Base-by-base conservation (phyloP, 2,329 filamentous ascomycete species). In the Microcyclospora tardicrescens region DNA sequence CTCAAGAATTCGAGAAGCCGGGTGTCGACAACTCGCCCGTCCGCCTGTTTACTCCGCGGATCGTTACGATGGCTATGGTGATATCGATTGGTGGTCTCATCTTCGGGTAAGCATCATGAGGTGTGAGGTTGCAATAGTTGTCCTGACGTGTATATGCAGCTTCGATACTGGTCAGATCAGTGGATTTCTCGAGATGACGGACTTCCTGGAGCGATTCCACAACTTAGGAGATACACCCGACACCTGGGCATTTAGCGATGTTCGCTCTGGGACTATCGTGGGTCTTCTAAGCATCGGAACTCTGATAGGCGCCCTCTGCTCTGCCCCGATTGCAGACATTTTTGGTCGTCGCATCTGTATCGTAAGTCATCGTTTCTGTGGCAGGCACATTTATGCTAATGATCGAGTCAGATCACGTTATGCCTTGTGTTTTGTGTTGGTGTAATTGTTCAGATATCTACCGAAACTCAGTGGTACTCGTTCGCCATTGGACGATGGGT, bases 401-500 rank as follows among this genome's bases (percentile, higher is more conserved):
- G 19, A 24, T 24, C 8, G 19, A 24, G 19, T 24, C 19, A 24
- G 19, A 24, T 24, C 19, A 24, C 19, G 19, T 24, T 24, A 8
- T 72, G 75, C 39, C 65, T 80, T 42, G 73, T 77, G 56, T 75
- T 77, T 50, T 75, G 71, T 45, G 59, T 80, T 24, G 78, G 78
- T 38, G 79, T 75, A 34, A 61, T 78, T 34, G 71, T 82, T 30
- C 78, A 83, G 55, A 75, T 83, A 49, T 68, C 75, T 0, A 75
- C 75, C 0, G 49, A 60, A 1, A 53, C 47, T 2, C 58, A 59
- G 33, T 82, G 78, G 78, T 73, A 71, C 42, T 78, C 81, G 49
- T 70, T 81, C 41, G 76, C 76, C 19, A 57, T 78, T 13, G 79
- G 78, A 35, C 68, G 79, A 33, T 68, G 77, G 47, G 68, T 80